phyloP scores from a whole-genome alignment of 2,329 filamentous ascomycete species.

The Macrophomina phaseolina region DNA sequence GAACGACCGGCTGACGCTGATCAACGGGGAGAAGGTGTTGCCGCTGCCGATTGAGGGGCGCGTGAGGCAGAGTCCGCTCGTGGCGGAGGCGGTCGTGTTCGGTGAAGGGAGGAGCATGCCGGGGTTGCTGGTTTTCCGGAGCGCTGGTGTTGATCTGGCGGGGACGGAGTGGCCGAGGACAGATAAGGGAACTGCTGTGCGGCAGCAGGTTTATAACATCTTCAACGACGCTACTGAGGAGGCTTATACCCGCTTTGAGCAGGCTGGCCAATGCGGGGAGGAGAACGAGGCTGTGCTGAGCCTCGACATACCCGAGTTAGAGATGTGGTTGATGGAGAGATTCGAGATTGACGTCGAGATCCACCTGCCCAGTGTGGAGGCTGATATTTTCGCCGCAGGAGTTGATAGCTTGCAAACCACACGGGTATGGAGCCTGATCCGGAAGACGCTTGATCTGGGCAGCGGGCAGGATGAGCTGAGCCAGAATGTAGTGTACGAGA shows the following conservation, averaged over 20 bases:
- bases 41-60: constrained; percentile 59
- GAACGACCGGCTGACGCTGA: constrained; percentile 54
- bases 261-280: not conserved
- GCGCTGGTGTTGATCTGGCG: constrained; percentile 38
- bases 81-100: constrained; percentile 64
- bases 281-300: constrained; percentile 25
- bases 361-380: constrained; percentile 38
- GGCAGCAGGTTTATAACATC: constrained; percentile 56
- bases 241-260: constrained; percentile 45
- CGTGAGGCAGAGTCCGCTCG: constrained; percentile 58
- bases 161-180: constrained; percentile 51
- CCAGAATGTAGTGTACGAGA: constrained; percentile 66
- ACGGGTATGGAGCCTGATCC: constrained; percentile 53
- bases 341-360: constrained; percentile 33
- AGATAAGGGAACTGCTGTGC: constrained; percentile 64
- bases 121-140: constrained; percentile 54
- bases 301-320: constrained; percentile 39
- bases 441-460: constrained; percentile 51
- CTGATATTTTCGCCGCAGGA: constrained; percentile 64
- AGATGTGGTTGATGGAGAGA: constrained; percentile 35
- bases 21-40: constrained; percentile 58
- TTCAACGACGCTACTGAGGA: constrained; percentile 56
- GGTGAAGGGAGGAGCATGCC: constrained; percentile 59
- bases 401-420: constrained; percentile 66
- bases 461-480: constrained; percentile 48